Base-by-base conservation (phyloP, 2,329 filamentous ascomycete genomes). In the Venturia pyrina region DNA sequence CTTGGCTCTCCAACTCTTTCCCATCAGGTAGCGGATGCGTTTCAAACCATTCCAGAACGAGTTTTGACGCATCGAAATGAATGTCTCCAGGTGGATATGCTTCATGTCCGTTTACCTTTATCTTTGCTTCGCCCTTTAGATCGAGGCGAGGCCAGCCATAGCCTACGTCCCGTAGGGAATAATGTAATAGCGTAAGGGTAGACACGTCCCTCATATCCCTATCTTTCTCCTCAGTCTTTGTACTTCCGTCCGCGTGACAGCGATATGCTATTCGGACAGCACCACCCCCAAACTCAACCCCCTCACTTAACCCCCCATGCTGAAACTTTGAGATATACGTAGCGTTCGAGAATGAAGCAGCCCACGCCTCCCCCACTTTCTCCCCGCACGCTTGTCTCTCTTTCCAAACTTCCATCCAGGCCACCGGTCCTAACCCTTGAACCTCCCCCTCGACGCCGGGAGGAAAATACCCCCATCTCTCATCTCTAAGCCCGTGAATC, bases 231-330 rank as follows among this genome's bases (percentile, higher is more conserved):
- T 28, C 53, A 7, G 10, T 28, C 60, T 48, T 37, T 37, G n/a
- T 56, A 8, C 5, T 17, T 11, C 24, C 43, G 41, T 41, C 37
- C 7, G 3, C 62, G 34, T 19, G 44, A n/a, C 62, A 64, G 32
- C 37, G n/a, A 34, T 56, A 56, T 15, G 62, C 46, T 3, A 56
- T 44, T 19, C 62, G 10, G 1, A 64, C 62, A 56, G 44, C 62
- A 32, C 62, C 62, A 28, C 62, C 62, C 5, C 24, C 62, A 34
- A 48, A 64, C 44, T 50, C 62, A 34, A 64, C 62, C 7, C 62
- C 62, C 32, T 64, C 62, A 15, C 62, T 64, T 24, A 64, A 15
- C 32, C 21, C n/a, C 10, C 62, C 62, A 40, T 41, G 24, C 44
- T 50, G 32, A 41, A 64, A 17, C 34, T 15, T 46, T 2, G 44